Evolutionary conservation across 129 eudicot genomes (phyloP).

Genomic region (Saussurea involucrata): DNA sequence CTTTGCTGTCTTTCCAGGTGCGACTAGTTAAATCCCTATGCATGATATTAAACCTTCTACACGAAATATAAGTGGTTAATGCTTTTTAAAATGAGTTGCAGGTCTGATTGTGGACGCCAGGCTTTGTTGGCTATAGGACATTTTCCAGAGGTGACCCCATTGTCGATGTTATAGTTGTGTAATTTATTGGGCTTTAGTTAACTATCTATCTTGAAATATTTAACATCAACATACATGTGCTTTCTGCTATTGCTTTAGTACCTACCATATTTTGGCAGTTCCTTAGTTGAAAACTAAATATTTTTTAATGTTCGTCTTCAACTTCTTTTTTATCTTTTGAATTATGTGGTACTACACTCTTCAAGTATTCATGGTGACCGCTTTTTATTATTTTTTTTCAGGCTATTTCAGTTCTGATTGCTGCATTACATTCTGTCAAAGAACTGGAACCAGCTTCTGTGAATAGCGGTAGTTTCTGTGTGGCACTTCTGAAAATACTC

Average conservation of each 20-base stretch:
- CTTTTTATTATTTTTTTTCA: constrained; percentile 9
- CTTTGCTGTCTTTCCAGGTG: constrained; percentile 90
- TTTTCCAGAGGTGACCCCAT: constrained; percentile 72
- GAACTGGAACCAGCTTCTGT: constrained; percentile 63
- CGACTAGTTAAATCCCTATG: constrained; percentile 5
- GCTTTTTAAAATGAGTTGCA: constrained; percentile 25
- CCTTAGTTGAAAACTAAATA: neutral
- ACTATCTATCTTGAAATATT: neutral
- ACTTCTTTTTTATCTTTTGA: neutral
- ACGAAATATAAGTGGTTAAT: constrained; percentile 9
- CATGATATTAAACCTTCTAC: constrained; percentile 5
- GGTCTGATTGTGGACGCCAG: constrained; percentile 95
- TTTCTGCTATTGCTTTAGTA: neutral
- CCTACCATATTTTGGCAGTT: neutral
- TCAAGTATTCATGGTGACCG: neutral
- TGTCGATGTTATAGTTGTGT: constrained; percentile 8
- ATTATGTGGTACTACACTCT: neutral
- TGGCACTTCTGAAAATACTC: neutral
- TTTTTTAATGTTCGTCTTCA: neutral
- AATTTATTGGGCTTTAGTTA: constrained; percentile 3
- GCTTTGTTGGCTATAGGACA: constrained; percentile 80
- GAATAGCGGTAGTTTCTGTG: constrained; percentile 44
- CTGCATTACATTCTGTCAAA: constrained; percentile 81
- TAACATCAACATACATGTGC: neutral
- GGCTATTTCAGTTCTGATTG: constrained; percentile 76